Evolutionary conservation across 1,139 yeast species (phyloP).

Genomic region (Debaryomycetaceae sp.): DNA sequence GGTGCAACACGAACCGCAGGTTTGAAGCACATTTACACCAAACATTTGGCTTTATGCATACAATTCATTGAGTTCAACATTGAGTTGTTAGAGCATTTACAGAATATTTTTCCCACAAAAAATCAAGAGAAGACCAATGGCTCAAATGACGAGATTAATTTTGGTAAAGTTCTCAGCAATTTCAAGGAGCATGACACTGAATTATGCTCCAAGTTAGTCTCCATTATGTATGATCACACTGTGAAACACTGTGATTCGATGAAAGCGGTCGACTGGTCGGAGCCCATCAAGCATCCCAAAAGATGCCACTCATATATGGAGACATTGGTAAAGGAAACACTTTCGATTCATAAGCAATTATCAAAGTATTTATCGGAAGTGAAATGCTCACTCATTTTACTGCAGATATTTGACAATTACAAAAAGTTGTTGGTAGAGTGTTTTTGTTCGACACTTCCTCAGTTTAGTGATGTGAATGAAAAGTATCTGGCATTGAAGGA

Average conservation of each 20-base stretch:
- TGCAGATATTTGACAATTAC: slow-evolving; percentile 59
- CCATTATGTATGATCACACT: slow-evolving; percentile 69
- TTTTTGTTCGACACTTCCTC: slow-evolving; percentile 48
- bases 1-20: slow-evolving; percentile 79
- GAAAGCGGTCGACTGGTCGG: slow-evolving; percentile 48
- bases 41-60: slow-evolving; percentile 66
- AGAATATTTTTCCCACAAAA: slow-evolving; percentile 13
- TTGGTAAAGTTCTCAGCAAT: slow-evolving; percentile 24
- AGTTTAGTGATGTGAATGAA: slow-evolving; percentile 51
- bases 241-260: slow-evolving; percentile 46
- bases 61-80: slow-evolving; percentile 50
- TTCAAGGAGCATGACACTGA: slow-evolving; percentile 64
- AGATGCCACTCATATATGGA: slow-evolving; percentile 65
- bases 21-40: slow-evolving; percentile 69
- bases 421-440: slow-evolving; percentile 55
- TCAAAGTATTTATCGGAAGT: slow-evolving; percentile 54
- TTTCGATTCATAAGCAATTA: slow-evolving; percentile 59
- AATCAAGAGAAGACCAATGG: slow-evolving; percentile 4
- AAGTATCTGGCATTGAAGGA: slow-evolving; percentile 56
- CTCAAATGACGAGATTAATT: slow-evolving; percentile 20
- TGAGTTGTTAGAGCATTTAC: slow-evolving; percentile 18
- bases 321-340: slow-evolving; percentile 61
- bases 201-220: slow-evolving; percentile 61
- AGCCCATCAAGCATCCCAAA: slow-evolving; percentile 35
- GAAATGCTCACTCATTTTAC: slow-evolving; percentile 48